Conservation (phyloP, 345 rosid species). For the Eutrema japonicum region DNA sequence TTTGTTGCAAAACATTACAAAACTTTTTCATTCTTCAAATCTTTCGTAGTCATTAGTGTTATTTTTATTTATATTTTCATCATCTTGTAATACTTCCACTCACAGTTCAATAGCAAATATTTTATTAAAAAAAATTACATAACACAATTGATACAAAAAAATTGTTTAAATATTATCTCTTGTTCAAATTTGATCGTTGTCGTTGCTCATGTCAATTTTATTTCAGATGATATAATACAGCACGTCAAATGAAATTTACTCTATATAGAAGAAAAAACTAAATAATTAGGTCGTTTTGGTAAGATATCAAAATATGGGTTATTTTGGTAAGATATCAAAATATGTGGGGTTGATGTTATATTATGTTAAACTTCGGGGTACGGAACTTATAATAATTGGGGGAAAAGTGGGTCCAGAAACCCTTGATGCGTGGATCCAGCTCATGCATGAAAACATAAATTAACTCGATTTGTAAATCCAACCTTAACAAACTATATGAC, state of each 20-base stretch:
- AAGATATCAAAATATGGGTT: slow-evolving; percentile 29
- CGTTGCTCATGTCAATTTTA: background rate
- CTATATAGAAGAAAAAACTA: background rate
- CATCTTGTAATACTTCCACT: no score
- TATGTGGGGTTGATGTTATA: slow-evolving; percentile 13
- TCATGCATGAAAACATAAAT: slow-evolving; percentile 45
- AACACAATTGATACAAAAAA: background rate
- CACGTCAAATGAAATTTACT: background rate
- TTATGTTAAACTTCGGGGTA: slow-evolving; percentile 7
- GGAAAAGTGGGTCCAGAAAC: slow-evolving; percentile 53
- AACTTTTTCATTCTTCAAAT: no score
- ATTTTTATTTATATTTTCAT: no score
- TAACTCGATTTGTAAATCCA: slow-evolving; percentile 25
- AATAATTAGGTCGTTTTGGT: background rate
- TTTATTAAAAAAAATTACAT: no score
- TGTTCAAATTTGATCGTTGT: background rate
- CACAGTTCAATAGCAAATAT: no score
- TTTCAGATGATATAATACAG: background rate
- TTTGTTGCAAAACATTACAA: no score
- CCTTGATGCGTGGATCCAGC: slow-evolving; percentile 82
- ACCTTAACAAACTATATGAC: slow-evolving; percentile 31
- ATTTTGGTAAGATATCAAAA: slow-evolving; percentile 24
- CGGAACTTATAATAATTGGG: slow-evolving; percentile 35
- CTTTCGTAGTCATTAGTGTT: no score
- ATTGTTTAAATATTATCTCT: background rate